Evolutionary conservation across 2,329 filamentous ascomycete species (phyloP).

Genomic region (Zasmidium cellare): DNA sequence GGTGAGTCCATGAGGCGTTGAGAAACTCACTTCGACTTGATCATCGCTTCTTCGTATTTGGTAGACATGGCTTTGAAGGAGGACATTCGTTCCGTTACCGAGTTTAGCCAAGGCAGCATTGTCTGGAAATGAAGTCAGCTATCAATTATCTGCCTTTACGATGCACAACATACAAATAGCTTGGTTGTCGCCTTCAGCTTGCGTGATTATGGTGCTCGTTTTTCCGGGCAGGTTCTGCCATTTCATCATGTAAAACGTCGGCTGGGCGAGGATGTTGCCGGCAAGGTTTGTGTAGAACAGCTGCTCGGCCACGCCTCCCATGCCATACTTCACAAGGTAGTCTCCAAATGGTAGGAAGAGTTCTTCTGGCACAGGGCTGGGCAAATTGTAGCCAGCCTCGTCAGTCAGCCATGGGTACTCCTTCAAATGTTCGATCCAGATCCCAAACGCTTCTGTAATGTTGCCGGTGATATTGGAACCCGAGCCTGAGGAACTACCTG

Average conservation of each 20-base stretch:
- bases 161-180: constrained; percentile 18
- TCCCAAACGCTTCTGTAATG: constrained; percentile 18
- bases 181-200: constrained; percentile 23
- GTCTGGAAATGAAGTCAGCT: constrained; percentile 1
- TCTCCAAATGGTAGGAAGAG: constrained; percentile 50
- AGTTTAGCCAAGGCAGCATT: constrained; percentile 28
- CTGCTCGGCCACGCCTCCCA: constrained; percentile 44
- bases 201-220: constrained; percentile 20
- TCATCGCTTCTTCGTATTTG: constrained; percentile 19
- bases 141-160: too few species aligned
- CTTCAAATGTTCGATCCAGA: constrained; percentile 1
- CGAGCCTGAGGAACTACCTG: too few species aligned
- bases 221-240: constrained; percentile 13
- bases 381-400: constrained; percentile 45
- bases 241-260: constrained; percentile 51
- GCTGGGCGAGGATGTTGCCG: constrained; percentile 44
- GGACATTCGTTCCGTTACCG: constrained; percentile 21
- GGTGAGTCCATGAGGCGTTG: constrained; percentile 33
- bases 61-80: constrained; percentile 29
- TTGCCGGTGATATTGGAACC: too few species aligned
- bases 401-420: constrained; percentile 32
- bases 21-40: constrained; percentile 31
- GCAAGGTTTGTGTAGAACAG: constrained; percentile 47
- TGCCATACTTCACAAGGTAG: constrained; percentile 50
- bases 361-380: constrained; percentile 46